Evolutionary conservation across 495 filamentous ascomycete species (phyloP), one percentile per base, ranked within the genome.

Genomic region (Penicillium simplicissimum): DNA sequence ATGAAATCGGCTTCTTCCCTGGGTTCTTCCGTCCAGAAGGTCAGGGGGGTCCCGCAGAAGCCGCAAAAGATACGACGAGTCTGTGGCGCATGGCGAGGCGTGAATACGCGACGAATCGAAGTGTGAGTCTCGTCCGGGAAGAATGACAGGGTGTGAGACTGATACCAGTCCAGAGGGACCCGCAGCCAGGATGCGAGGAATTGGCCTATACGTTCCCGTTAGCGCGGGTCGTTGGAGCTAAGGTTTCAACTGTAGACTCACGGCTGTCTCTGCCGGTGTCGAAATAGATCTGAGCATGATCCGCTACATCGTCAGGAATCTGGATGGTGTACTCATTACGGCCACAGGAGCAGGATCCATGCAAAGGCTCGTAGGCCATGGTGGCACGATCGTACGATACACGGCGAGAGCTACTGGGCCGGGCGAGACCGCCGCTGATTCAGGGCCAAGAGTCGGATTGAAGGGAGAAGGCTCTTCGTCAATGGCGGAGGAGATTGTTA

Each of bases 31-130:
- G 85, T 86, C 92, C 92, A 96, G 62, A 87, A 89, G 0, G 85
- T 87, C 43, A 97, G 77, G 6, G 87, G 87, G 2, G 91, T 94
- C 19, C 93, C 93, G 70, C 93, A 96, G 76, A 90, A 93, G 0
- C 93, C 93, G 73, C 93, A 97, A 74, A 97, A 97, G 55, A 90
- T 85, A 49, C 90, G 88, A 70, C 86, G 84, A 0, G 84, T 74
- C 62, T 83, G 74, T 17, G 81, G 80, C 15, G 85, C 83, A 70
- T 82, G 70, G 33, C 76, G 80, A 6, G 88, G 83, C 4, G 84
- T 85, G 76, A 91, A 95, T 33, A 80, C 81, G 21, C 89, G 84
- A 37, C 86, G 88, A 73, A 97, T 96, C 51, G 77, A 82, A 21
- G 73, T 60, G 63, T 85, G 87, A 10, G 88, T 88, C 73, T 96